Evolutionary conservation across 2,329 filamentous ascomycete genomes (phyloP).

Genomic region (Epicoccum sorghinum): DNA sequence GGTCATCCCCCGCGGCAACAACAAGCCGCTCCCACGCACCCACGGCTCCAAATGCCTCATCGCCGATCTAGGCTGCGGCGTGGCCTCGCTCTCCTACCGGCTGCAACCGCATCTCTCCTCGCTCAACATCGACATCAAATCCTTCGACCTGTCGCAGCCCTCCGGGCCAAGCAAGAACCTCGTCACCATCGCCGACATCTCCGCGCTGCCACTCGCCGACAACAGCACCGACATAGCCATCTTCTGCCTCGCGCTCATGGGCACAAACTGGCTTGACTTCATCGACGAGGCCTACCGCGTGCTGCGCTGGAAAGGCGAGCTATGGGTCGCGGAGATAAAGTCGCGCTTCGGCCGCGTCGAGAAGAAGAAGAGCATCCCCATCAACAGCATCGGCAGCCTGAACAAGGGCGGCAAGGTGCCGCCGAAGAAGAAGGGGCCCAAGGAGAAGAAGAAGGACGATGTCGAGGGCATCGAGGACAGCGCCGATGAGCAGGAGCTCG

Average conservation of each 20-base stretch:
- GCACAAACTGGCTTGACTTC: constrained; percentile 97
- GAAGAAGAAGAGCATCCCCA: constrained; percentile 58
- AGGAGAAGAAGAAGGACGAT: constrained; percentile 50
- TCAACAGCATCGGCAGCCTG: constrained; percentile 66
- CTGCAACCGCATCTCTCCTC: constrained; percentile 68
- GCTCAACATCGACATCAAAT: constrained; percentile 76
- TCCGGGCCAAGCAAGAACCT: constrained; percentile 72
- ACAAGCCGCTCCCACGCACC: constrained; percentile 71
- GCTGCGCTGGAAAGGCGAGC: constrained; percentile 90
- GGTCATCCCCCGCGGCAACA: constrained; percentile 22
- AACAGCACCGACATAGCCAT: constrained; percentile 83
- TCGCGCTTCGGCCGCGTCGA: constrained; percentile 76
- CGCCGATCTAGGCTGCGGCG: constrained; percentile 91
- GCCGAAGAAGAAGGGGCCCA: constrained; percentile 46
- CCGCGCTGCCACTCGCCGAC: constrained; percentile 76
- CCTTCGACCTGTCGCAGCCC: constrained; percentile 84
- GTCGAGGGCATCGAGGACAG: constrained; percentile 57
- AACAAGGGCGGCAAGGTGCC: constrained; percentile 14
- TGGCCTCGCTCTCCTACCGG: constrained; percentile 77
- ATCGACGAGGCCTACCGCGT: constrained; percentile 94
- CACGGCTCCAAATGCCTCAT: constrained; percentile 73
- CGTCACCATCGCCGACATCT: constrained; percentile 89
- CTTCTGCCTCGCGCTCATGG: constrained; percentile 97
- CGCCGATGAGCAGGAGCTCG: constrained; percentile 66
- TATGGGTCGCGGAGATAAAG: constrained; percentile 98